A percentile compares a stretch with the other conserved stretches of the same genome.
phyloP scores from a whole-genome alignment of 306 rosid species.

The Hippophae gyantsensis region DNA sequence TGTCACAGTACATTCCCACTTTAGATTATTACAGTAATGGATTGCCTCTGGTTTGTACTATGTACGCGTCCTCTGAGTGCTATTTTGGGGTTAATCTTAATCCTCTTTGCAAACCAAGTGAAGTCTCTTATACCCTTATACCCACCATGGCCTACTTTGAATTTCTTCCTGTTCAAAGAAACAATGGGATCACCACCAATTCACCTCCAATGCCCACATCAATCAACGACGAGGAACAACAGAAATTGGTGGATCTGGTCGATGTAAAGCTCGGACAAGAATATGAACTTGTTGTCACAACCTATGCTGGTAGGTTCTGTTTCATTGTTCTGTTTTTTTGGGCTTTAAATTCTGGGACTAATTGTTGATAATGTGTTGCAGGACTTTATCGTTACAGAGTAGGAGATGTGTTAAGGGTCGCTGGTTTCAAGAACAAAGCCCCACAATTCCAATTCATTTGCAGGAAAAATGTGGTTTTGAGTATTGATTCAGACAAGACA shows the following conservation, averaged over 20 bases:
- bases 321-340: background rate
- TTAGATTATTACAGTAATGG: constrained; percentile 68
- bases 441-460: constrained; percentile 81
- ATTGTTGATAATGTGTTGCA: constrained; percentile 14
- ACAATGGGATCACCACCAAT: constrained; percentile 24
- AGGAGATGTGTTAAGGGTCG: constrained; percentile 65
- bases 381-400: constrained; percentile 84
- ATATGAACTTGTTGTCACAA: constrained; percentile 85
- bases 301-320: constrained; percentile 51
- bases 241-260: constrained; percentile 53
- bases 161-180: constrained; percentile 50
- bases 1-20: constrained; percentile 88
- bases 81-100: constrained; percentile 79
- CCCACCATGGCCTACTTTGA: constrained; percentile 85
- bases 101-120: constrained; percentile 63
- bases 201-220: constrained; percentile 19
- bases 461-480: constrained; percentile 68
- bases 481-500: constrained; percentile 87
- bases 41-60: constrained; percentile 74
- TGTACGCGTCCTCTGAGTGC: constrained; percentile 89
- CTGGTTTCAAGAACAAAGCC: constrained; percentile 87
- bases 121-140: constrained; percentile 75
- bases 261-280: constrained; percentile 81
- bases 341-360: too few relatives aligned
- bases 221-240: constrained; percentile 36